These are phyloP conservation scores for Boechera stricta DNA, from an alignment of 345 rosid species.

Conservation along the genomic window DNA sequence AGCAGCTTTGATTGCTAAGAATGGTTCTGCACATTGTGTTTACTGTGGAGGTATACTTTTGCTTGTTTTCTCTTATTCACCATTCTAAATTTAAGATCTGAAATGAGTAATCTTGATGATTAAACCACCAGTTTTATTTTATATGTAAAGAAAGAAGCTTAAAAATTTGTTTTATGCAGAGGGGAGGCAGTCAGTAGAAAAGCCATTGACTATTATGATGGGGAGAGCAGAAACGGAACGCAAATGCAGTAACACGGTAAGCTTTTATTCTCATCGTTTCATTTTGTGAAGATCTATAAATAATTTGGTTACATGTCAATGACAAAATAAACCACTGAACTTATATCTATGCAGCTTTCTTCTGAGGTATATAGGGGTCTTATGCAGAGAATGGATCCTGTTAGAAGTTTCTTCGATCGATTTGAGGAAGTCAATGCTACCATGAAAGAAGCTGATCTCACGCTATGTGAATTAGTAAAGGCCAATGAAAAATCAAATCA, in stretches of 20 bases:
- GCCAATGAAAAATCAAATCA: constrained; percentile 67
- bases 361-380: constrained; percentile 51
- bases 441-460: constrained; percentile 77
- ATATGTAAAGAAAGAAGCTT: constrained; percentile 24
- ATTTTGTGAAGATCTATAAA: constrained; percentile 15
- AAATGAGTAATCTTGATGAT: constrained; percentile 21
- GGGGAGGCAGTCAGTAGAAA: constrained; percentile 41
- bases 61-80: constrained; percentile 26
- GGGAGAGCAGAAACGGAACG: constrained; percentile 46
- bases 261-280: constrained; percentile 32
- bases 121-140: constrained; percentile 7
- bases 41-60: constrained; percentile 51
- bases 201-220: constrained; percentile 47
- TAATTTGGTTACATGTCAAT: constrained; percentile 29
- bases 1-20: constrained; percentile 51
- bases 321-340: constrained; percentile 30
- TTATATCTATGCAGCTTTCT: constrained; percentile 34
- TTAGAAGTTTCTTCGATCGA: constrained; percentile 56
- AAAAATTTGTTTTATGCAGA: constrained; percentile 52
- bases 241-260: constrained; percentile 50
- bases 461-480: constrained; percentile 65
- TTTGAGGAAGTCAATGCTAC: constrained; percentile 73
- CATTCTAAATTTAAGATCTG: constrained; percentile 15
- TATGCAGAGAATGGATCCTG: constrained; percentile 51
- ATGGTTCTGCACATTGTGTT: constrained; percentile 41